Conservation (phyloP, 164 flowering plant genomes). For the Piper betle region DNA sequence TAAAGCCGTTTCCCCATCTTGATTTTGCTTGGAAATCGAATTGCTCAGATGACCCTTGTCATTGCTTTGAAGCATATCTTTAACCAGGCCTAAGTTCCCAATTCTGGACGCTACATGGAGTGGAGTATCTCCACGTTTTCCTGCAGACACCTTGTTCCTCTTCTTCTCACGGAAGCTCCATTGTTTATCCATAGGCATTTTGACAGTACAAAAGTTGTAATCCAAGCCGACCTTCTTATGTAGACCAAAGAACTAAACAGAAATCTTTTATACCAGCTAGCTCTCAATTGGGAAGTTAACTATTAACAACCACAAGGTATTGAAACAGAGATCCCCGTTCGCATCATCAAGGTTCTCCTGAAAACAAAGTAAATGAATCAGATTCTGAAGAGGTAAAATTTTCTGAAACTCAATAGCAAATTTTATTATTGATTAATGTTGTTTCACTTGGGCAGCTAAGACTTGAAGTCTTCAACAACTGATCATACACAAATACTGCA, state of each 20-base stretch:
- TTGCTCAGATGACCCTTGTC: conserved; percentile 17
- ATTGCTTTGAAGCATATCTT: conserved; percentile 45
- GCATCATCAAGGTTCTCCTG: no score
- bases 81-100: conserved; percentile 48
- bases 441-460: no score
- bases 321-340: no score
- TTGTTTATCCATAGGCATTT: conserved; percentile 27
- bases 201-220: neutral
- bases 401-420: no score
- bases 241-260: neutral
- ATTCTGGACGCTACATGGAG: conserved; percentile 71
- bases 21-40: conserved; percentile 46
- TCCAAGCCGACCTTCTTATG: neutral
- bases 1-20: conserved; percentile 65
- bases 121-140: conserved; percentile 65
- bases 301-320: no score
- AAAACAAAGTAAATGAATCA: no score
- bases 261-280: no score
- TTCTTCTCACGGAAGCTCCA: conserved; percentile 44
- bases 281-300: no score
- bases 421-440: no score
- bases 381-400: no score
- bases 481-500: no score
- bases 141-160: conserved; percentile 62
- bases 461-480: no score